Evolutionary conservation across 441 rosid species (phyloP), one percentile per base, ranked within the genome.

Genomic region (Macaranga tanarius): DNA sequence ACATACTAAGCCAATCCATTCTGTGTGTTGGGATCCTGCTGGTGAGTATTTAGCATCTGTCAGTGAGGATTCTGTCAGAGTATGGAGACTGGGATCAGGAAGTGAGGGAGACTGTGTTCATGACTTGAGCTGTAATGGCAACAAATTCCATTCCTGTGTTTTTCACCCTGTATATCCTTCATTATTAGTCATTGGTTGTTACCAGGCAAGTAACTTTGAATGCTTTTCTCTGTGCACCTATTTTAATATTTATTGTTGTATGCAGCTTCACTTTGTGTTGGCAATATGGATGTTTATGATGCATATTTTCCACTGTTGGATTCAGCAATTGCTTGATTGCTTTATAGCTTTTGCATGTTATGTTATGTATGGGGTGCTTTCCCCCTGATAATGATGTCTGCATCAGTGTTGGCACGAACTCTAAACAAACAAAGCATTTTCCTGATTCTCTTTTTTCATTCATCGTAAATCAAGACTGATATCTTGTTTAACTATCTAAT

Each of bases 1-100:
- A 68, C 98, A 95, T 70, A 81, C 86, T 26, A 91, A 88, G 76
- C 81, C 82, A 28, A 85, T 95, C 62, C 89, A 85, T 62, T 88
- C 91, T 7, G 88, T 92, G 19, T 95, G 98, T 83, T 92, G 99
- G 98, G 91, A 95, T 84, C 89, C 93, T 44, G 75, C 88, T 0
- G 99, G 99, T 9, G 95, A 92, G 76, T 86, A 73, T 77, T 78
- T 95, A 73, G 97, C 97, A 64, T 82, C 99, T 17, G 96, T 90
- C 40, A 92, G 99, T 55, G 98, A 92, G 84, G 96, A 91, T 73
- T 84, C 89, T 71, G 98, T 95, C 40, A 86, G 87, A 84, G 97
- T 91, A 13, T 95, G 98, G 99, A 80, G 86, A 10, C 76, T 92
- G n/a, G 90, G 96, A 62, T 82, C 96, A 20, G 91, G 92, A 15